phyloP scores from a whole-genome alignment of 2,329 filamentous ascomycete genomes.

The Xylaria sp. region DNA sequence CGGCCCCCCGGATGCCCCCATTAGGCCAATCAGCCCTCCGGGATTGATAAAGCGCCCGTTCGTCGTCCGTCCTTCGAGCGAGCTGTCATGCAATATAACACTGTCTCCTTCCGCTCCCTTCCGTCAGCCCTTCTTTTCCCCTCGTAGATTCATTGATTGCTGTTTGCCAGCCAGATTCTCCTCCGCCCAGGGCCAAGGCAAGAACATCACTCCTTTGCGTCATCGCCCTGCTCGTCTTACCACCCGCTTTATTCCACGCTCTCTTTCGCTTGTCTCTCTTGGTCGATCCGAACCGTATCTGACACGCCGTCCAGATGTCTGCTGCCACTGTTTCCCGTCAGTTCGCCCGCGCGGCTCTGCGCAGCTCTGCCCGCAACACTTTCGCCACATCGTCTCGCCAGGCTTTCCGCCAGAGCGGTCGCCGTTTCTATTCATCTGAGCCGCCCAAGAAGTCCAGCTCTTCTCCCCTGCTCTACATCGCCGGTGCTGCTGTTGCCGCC shows the following conservation, averaged over 20 bases:
- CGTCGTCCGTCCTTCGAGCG: not conserved
- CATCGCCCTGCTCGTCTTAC: not conserved
- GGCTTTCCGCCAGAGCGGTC: slow-evolving; percentile 74
- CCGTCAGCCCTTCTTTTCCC: not conserved
- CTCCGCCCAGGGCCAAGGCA: not conserved
- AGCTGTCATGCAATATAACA: slow-evolving; percentile 1
- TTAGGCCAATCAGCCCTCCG: slow-evolving; percentile 19
- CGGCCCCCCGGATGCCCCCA: slow-evolving; percentile 2
- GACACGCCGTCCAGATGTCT: slow-evolving; percentile 46
- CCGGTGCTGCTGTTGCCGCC: slow-evolving; percentile 63
- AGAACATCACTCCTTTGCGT: not conserved
- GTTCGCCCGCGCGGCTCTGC: slow-evolving; percentile 63
- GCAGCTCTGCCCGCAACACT: slow-evolving; percentile 62
- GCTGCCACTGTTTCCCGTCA: slow-evolving; percentile 55
- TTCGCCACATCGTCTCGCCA: slow-evolving; percentile 67
- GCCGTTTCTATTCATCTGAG: slow-evolving; percentile 80
- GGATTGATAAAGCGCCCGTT: slow-evolving; percentile 23
- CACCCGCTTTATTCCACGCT: not conserved
- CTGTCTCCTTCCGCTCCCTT: not conserved
- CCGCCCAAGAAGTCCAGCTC: slow-evolving; percentile 58
- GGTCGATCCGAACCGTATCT: not conserved
- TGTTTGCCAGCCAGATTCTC: not conserved
- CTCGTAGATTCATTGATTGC: not conserved
- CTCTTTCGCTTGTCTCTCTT: not conserved
- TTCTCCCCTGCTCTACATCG: slow-evolving; percentile 59